Evolutionary conservation across 441 rosid genomes (phyloP).

Genomic region (Metrosideros polymorpha): DNA sequence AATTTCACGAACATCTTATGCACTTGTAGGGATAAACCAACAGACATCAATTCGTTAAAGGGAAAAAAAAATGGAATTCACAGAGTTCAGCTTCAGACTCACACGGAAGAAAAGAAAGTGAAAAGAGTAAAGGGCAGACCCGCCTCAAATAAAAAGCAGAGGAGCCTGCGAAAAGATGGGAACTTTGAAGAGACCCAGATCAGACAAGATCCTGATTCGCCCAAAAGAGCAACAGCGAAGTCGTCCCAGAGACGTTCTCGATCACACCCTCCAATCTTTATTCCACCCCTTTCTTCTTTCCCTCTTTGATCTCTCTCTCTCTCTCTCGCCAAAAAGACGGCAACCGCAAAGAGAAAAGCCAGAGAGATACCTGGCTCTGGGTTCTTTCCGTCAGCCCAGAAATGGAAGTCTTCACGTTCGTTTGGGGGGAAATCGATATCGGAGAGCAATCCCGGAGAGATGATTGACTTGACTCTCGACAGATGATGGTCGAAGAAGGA

Average conservation of each 20-base stretch:
- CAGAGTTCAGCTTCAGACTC: constrained; percentile 9
- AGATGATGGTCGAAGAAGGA: background rate
- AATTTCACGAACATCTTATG: background rate
- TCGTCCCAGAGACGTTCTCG: background rate
- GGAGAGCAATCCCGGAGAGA: background rate
- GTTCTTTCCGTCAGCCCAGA: background rate
- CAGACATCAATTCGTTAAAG: background rate
- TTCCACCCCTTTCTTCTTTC: background rate
- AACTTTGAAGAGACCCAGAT: constrained; percentile 30
- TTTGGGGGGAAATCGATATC: background rate
- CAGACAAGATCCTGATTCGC: constrained; percentile 47
- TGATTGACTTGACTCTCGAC: background rate
- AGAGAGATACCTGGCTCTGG: background rate
- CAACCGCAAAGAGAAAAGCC: background rate
- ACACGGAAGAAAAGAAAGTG: constrained; percentile 3
- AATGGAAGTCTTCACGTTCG: background rate
- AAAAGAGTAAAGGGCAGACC: constrained; percentile 34
- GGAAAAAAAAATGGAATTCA: constrained; percentile 1
- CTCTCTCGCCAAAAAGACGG: background rate
- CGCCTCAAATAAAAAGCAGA: constrained; percentile 16
- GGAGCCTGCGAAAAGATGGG: constrained; percentile 9
- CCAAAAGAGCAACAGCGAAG: constrained; percentile 9
- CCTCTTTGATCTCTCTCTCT: background rate
- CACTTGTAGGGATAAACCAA: background rate
- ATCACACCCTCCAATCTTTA: background rate